These are phyloP conservation scores for Diaporthe amygdali DNA, from an alignment of 2,329 filamentous ascomycete genomes.

Conservation along the genomic window DNA sequence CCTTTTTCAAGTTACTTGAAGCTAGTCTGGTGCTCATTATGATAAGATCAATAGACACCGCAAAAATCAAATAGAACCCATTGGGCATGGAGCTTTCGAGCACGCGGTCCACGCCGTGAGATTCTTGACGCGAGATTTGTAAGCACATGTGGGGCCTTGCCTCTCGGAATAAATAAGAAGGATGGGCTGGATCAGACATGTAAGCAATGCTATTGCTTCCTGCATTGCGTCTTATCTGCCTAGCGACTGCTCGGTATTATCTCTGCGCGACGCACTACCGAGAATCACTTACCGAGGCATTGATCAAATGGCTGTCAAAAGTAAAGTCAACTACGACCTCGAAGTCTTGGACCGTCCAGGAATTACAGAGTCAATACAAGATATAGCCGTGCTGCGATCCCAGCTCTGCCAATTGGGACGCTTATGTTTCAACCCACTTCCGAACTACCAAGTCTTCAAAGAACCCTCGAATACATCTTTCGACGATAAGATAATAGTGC, in stretches of 20 bases:
- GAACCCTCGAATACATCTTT: not conserved
- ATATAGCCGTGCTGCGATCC: not conserved
- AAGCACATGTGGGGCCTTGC: not conserved
- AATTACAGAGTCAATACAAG: not conserved
- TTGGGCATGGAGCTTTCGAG: not conserved
- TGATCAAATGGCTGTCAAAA: not conserved
- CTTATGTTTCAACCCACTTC: not conserved
- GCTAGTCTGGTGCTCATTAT: not conserved
- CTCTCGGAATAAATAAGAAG: not conserved
- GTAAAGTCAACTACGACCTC: not conserved
- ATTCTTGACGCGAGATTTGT: not conserved
- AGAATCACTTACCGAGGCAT: not conserved
- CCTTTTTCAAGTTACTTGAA: not conserved
- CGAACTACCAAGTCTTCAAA: not conserved
- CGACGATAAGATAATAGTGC: not conserved
- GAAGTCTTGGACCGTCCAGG: not conserved
- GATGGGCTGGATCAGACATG: not conserved
- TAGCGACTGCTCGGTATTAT: not conserved
- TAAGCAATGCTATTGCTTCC: not conserved
- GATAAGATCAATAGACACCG: not conserved
- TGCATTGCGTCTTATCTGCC: not conserved
- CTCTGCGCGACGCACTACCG: too few species aligned
- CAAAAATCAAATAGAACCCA: not conserved
- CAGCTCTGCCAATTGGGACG: not conserved
- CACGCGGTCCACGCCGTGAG: not conserved